Evolutionary conservation across 2,329 filamentous ascomycete species (phyloP), one percentile per base, ranked within the genome.

Genomic region (Botrytis fragariae): DNA sequence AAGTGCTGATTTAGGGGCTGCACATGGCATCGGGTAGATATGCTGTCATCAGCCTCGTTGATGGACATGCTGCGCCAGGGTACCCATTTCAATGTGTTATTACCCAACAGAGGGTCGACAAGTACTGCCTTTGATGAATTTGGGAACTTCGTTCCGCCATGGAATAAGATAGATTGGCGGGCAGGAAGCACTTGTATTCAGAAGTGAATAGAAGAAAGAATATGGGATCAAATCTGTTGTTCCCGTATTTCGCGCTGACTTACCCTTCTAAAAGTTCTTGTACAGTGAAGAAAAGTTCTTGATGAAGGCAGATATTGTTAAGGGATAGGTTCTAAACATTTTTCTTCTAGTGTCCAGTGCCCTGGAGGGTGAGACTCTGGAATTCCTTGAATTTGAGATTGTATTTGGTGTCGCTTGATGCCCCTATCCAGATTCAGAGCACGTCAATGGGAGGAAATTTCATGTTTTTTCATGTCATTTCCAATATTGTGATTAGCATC

Each of bases 341-440:
- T 4, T 20, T 1, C 8, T 1, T 48, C 22, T 3, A 48, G 9
- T 48, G 0, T 3, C 2, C 8, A 10, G 44, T 10, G 20, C 7
- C 20, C 20, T 10, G 20, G 4, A 22, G 44, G 44, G 20, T 4
- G 20, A 48, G 8, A 22, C 8, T 2, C 18, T 22, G 20, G 3
- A 9, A 48, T 22, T 48, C 8, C 8, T 48, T 22, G 8, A 48
- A 22, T 22, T 48, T 22, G 44, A 48, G 20, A 48, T 48, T 48
- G 20, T 48, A 3, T 48, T 22, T 48, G 20, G 44, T 48, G 9
- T 18, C 20, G 37, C 61, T 44, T 42, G 37, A 63, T 63, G 44
- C 61, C 16, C 25, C 61, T 63, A 37, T 39, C 25, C 12, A 61
- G 12, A 37, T n/a, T 12, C 2, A n/a, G 7, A 44, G 60, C 37